These are phyloP conservation scores for Boechera divaricarpa DNA, from an alignment of 345 rosid species.

Conservation along the genomic window DNA sequence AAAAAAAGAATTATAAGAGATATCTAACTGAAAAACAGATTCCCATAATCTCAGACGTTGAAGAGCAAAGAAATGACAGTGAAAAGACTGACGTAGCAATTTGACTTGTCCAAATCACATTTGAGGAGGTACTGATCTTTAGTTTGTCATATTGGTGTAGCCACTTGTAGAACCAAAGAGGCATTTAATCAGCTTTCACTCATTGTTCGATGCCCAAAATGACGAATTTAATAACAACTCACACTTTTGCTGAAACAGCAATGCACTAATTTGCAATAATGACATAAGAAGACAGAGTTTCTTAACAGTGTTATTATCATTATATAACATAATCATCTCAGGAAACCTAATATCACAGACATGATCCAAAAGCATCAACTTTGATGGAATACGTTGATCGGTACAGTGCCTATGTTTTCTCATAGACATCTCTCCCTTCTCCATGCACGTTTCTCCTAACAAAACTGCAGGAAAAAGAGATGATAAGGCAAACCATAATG, in stretches of 20 bases:
- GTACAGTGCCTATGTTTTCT: not conserved
- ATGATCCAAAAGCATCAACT: slow-evolving; percentile 16
- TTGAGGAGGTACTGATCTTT: not conserved
- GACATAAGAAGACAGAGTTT: slow-evolving; percentile 9
- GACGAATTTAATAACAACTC: not conserved
- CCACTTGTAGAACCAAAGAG: not conserved
- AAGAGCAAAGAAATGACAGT: not conserved
- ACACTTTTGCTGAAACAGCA: not conserved
- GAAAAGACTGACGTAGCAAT: not conserved
- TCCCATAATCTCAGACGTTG: not conserved
- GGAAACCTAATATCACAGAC: slow-evolving; percentile 22
- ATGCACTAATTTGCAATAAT: slow-evolving; percentile 1
- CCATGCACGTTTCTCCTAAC: slow-evolving; percentile 1
- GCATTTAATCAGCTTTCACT: not conserved
- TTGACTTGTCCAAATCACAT: not conserved
- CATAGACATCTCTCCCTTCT: slow-evolving; percentile 14
- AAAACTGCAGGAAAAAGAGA: slow-evolving; percentile 18
- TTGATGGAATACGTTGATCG: not conserved
- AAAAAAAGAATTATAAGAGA: not conserved
- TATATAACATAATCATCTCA: slow-evolving; percentile 15
- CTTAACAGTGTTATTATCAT: slow-evolving; percentile 13
- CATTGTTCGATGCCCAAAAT: not conserved
- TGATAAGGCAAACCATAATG: not conserved
- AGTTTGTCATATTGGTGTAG: not conserved
- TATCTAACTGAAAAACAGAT: not conserved